Percentiles rank a stretch among this genome's conserved stretches.
Evolutionary conservation across 2,329 filamentous ascomycete species (phyloP).

Genomic region (Plenodomus tracheiphilus): DNA sequence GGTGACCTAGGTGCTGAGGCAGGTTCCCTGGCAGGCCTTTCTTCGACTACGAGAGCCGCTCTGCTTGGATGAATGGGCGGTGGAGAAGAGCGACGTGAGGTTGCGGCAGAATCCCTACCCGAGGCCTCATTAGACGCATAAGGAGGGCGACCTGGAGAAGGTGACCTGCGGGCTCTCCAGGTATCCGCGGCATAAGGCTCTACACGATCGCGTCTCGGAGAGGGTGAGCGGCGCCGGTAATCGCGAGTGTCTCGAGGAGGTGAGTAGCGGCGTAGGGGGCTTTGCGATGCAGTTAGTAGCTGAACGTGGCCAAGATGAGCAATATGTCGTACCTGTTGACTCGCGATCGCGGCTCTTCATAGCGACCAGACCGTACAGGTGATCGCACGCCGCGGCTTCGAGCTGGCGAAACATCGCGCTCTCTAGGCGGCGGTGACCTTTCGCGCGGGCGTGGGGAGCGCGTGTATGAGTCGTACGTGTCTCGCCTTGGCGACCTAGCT

Average conservation of each 20-base stretch:
- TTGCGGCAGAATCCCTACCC: conserved; percentile 58
- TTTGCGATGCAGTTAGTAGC: conserved; percentile 1
- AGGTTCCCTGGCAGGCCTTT: conserved; percentile 29
- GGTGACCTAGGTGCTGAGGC: conserved; percentile 40
- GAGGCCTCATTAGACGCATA: conserved; percentile 54
- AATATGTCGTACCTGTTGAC: conserved; percentile 34
- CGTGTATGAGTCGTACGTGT: conserved; percentile 44
- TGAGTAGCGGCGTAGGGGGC: conserved; percentile 48
- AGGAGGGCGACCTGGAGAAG: conserved; percentile 49
- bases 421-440: conserved; percentile 49
- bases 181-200: conserved; percentile 54
- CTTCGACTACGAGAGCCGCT: conserved; percentile 46
- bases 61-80: conserved; percentile 59
- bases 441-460: conserved; percentile 49
- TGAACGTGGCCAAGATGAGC: not conserved
- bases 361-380: conserved; percentile 45
- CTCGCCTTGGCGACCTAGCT: conserved; percentile 46
- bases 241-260: conserved; percentile 47
- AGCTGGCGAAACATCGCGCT: conserved; percentile 52
- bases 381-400: conserved; percentile 52
- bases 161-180: conserved; percentile 57
- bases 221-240: conserved; percentile 58
- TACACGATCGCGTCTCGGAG: conserved; percentile 54
- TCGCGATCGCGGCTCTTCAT: conserved; percentile 51
- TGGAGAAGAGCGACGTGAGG: conserved; percentile 65